These are phyloP conservation scores for Aspergillus amoenus DNA, from an alignment of 2,329 filamentous ascomycete genomes.

Conservation along the genomic window DNA sequence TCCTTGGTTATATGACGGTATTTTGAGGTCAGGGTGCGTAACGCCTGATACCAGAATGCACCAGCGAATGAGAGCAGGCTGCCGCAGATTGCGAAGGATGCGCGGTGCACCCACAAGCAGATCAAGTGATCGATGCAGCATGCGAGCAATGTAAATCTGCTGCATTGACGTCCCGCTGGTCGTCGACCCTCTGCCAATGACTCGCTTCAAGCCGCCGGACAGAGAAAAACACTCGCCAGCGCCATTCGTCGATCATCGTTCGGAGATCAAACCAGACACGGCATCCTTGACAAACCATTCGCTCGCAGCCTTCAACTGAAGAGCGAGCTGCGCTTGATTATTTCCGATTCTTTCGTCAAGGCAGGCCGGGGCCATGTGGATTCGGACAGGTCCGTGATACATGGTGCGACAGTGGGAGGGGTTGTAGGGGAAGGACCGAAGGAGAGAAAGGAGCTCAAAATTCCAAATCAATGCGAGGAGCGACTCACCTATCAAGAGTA, in stretches of 20 bases:
- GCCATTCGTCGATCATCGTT: constrained; percentile 32
- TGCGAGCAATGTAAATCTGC: constrained; percentile 49
- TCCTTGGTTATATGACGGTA: constrained; percentile 30
- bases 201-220: constrained; percentile 15
- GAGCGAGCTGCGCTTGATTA: constrained; percentile 6
- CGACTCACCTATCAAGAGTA: constrained; percentile 83
- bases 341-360: constrained; percentile 7
- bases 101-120: constrained; percentile 21
- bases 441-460: constrained; percentile 9
- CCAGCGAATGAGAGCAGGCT: constrained; percentile 15
- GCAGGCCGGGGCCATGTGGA: constrained; percentile 2
- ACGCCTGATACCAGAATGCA: constrained; percentile 17
- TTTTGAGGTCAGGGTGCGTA: constrained; percentile 22
- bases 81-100: constrained; percentile 14
- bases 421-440: not conserved
- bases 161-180: constrained; percentile 27
- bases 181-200: constrained; percentile 21
- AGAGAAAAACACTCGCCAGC: constrained; percentile 22
- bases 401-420: not conserved
- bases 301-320: constrained; percentile 13
- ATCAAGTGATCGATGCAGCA: constrained; percentile 63
- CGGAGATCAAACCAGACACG: constrained; percentile 28
- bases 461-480: constrained; percentile 11
- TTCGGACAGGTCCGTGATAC: not conserved
- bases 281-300: constrained; percentile 28